Conservation (phyloP, 2,329 filamentous ascomycete species). For the Cladosporium sp. region DNA sequence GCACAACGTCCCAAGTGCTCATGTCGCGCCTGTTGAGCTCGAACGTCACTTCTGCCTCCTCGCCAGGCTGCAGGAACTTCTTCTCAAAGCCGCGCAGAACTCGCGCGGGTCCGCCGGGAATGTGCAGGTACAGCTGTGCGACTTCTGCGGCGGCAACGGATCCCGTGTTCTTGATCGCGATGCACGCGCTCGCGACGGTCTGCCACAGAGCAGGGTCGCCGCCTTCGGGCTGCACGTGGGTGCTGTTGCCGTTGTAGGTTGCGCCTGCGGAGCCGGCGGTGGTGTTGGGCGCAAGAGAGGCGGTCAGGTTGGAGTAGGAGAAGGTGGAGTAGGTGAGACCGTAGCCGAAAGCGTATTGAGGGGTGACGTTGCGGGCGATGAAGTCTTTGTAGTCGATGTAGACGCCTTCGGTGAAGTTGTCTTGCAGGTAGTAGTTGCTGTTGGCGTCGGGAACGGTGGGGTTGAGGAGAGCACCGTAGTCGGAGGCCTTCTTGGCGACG, state of each 20-base stretch:
- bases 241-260: conserved; percentile 48
- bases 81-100: conserved; percentile 39
- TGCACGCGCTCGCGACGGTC: conserved; percentile 52
- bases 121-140: conserved; percentile 48
- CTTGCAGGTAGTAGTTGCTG: conserved; percentile 11
- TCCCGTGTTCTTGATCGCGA: conserved; percentile 62
- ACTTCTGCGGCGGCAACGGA: conserved; percentile 48
- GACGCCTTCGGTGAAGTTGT: conserved; percentile 39
- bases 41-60: conserved; percentile 24
- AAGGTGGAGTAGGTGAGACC: conserved; percentile 43
- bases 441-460: conserved; percentile 12
- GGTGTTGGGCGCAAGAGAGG: conserved; percentile 42
- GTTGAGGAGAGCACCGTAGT: conserved; percentile 26
- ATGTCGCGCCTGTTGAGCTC: conserved; percentile 38
- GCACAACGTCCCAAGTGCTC: conserved; percentile 39
- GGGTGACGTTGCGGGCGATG: conserved; percentile 37
- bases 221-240: conserved; percentile 26
- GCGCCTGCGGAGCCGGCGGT: conserved; percentile 51
- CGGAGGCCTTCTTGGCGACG: conserved; percentile 28
- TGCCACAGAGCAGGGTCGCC: conserved; percentile 57
- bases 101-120: conserved; percentile 51
- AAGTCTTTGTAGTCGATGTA: conserved; percentile 46
- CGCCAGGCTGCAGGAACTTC: conserved; percentile 20
- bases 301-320: conserved; percentile 30
- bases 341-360: conserved; percentile 44